Evolutionary conservation across 352 stramenopile species (phyloP), one percentile per base, ranked within the genome.

Genomic region (Globisporangium ultimum): DNA sequence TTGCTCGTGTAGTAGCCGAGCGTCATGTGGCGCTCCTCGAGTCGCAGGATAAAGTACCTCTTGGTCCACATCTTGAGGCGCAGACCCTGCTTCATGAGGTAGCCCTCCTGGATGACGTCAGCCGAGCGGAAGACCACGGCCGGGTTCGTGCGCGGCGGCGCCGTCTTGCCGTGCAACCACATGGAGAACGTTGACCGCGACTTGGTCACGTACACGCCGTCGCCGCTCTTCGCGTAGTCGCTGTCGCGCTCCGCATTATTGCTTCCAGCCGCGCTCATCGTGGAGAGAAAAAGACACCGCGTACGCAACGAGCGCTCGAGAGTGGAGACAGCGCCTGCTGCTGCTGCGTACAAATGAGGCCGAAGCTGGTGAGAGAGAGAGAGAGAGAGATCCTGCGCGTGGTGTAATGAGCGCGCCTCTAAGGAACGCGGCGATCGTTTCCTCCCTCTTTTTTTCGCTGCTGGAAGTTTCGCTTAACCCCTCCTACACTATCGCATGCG

Each of bases 1-100:
- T 91, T 93, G 64, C 72, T 91, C 17, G 79, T 91, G 62, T 95
- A 95, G 61, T 95, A 95, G 0, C 83, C 81, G 12, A 95, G 67
- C 38, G 85, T 95, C 85, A 95, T 95, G 71, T 95, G 84, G 4
- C 83, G 83, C 71, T 95, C 85, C 55, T 95, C 85, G 14, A 95
- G 75, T 0, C 85, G 81, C 49, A 95, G 55, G 48, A 95, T 95
- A 48, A 95, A 95, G 55, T 95, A 95, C 46, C 85, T 79, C n/a
- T 77, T 77, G 20, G 71, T 87, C 83, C 83, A 93, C 67, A 90
- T 82, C 60, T 88, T 89, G 32, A 95, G 61, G 9, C 85, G 83
- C 22, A 88, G 63, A 1, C 85, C 85, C 59, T 93, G 85, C 63
- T 95, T 95, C 24, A 95, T 63, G 48, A 95, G 52, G 70, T 95